phyloP scores from a whole-genome alignment of 176 grass and related monocot genomes.

The Musa itinerans region DNA sequence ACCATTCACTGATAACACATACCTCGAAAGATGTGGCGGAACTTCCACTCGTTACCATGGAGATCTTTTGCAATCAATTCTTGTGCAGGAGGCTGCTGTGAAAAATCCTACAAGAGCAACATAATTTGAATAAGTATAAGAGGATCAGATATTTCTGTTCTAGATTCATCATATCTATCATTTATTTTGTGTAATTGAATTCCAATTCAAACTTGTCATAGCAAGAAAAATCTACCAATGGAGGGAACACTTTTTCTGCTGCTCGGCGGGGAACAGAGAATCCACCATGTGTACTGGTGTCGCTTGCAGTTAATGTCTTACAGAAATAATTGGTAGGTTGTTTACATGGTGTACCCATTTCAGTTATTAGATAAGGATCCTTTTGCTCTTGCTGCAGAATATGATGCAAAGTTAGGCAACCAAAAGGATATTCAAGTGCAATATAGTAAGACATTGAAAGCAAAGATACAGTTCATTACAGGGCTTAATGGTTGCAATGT shows the following conservation, averaged over 20 bases:
- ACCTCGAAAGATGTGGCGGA: slow-evolving; percentile 95
- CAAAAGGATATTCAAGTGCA: not conserved
- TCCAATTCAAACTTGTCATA: not conserved
- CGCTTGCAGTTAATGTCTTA: slow-evolving; percentile 96
- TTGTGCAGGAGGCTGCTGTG: slow-evolving; percentile 86
- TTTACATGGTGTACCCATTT: slow-evolving; percentile 75
- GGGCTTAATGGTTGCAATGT: slow-evolving; percentile 86
- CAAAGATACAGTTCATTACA: slow-evolving; percentile 33
- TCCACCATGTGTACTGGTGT: slow-evolving; percentile 97
- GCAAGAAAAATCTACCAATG: slow-evolving; percentile 54
- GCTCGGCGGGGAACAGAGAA: slow-evolving; percentile 97
- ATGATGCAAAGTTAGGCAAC: not conserved
- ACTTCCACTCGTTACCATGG: slow-evolving; percentile 98
- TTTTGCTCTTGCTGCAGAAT: slow-evolving; percentile 84
- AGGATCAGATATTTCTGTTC: not conserved
- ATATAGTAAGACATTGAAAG: slow-evolving; percentile 3
- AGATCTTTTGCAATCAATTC: slow-evolving; percentile 92
- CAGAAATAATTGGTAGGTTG: slow-evolving; percentile 99
- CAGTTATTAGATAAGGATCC: slow-evolving; percentile 79
- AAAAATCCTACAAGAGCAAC: slow-evolving; percentile 66
- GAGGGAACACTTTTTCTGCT: slow-evolving; percentile 98
- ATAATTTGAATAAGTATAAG: slow-evolving; percentile 10
- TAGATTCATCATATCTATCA: not conserved
- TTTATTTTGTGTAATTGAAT: not conserved
- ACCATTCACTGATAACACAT: slow-evolving; percentile 8